These are phyloP conservation scores for Fusarium papillatum DNA, from an alignment of 2,329 filamentous ascomycete genomes.

Conservation along the genomic window DNA sequence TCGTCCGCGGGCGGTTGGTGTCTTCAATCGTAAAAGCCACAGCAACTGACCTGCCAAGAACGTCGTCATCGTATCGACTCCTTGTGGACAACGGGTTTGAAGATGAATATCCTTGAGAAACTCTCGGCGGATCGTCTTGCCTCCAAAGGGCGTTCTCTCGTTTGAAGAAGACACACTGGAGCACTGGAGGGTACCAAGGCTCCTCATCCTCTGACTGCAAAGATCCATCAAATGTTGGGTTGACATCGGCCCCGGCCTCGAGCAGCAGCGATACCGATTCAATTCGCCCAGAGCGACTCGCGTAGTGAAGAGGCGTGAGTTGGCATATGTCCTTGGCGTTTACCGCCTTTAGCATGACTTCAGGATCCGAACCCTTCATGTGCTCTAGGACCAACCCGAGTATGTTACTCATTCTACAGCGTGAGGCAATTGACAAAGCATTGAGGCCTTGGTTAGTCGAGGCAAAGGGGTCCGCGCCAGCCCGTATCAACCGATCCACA, in stretches of 20 bases:
- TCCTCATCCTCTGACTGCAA: background rate
- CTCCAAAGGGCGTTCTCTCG: slow-evolving; percentile 30
- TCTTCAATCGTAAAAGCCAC: slow-evolving; percentile 11
- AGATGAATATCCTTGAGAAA: background rate
- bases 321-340: slow-evolving; percentile 27
- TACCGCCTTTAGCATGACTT: background rate
- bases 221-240: background rate
- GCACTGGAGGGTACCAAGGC: slow-evolving; percentile 33
- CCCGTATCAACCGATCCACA: slow-evolving; percentile 18
- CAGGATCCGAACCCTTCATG: slow-evolving; percentile 14
- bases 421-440: slow-evolving; percentile 32
- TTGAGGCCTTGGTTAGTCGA: slow-evolving; percentile 28
- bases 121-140: background rate
- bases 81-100: background rate
- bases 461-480: slow-evolving; percentile 30
- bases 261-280: slow-evolving; percentile 30
- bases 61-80: background rate
- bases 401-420: slow-evolving; percentile 25
- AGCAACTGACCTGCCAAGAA: background rate
- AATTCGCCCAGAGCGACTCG: slow-evolving; percentile 21
- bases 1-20: background rate
- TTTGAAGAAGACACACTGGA: slow-evolving; percentile 32
- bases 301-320: slow-evolving; percentile 36
- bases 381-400: slow-evolving; percentile 23
- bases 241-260: slow-evolving; percentile 27